Evolutionary conservation across 2,329 filamentous ascomycete species (phyloP).

Genomic region (Aspergillus carbonarius): DNA sequence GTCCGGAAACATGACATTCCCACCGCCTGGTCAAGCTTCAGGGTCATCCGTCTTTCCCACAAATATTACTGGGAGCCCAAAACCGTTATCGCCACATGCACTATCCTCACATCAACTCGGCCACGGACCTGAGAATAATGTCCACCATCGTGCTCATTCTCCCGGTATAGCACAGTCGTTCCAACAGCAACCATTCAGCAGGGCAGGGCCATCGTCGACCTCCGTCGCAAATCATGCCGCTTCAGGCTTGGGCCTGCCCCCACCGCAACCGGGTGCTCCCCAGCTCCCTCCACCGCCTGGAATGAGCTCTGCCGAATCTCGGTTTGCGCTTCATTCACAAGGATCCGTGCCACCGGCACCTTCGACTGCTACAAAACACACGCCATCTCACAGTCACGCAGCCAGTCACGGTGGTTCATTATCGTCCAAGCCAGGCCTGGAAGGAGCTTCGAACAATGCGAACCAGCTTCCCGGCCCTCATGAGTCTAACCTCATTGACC

Average conservation of each 20-base stretch:
- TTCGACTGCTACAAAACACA: conserved; percentile 36
- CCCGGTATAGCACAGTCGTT: conserved; percentile 45
- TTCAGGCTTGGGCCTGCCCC: conserved; percentile 35
- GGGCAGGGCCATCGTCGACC: conserved; percentile 23
- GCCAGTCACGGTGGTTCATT: conserved; percentile 34
- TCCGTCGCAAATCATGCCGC: conserved; percentile 26
- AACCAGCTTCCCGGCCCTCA: conserved; percentile 15
- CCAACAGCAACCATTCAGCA: conserved; percentile 36
- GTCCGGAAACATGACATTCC: conserved; percentile 39
- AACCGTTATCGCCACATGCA: conserved; percentile 62
- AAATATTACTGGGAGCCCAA: conserved; percentile 81
- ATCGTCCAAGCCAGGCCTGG: conserved; percentile 26
- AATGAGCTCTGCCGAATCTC: conserved; percentile 43
- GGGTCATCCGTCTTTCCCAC: conserved; percentile 67
- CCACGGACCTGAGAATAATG: conserved; percentile 33
- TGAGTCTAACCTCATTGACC: conserved; percentile 29
- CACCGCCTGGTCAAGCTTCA: conserved; percentile 38
- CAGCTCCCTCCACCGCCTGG: conserved; percentile 47
- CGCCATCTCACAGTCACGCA: conserved; percentile 34
- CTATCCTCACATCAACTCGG: conserved; percentile 40
- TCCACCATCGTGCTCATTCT: conserved; percentile 44
- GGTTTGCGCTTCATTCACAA: conserved; percentile 44
- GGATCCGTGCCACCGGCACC: conserved; percentile 34
- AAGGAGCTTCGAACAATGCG: conserved; percentile 25
- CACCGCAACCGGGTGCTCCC: conserved; percentile 39